These are phyloP conservation scores for Sporisorium scitamineum DNA, from an alignment of 1,284 basidiomycete species.

Conservation along the genomic window DNA sequence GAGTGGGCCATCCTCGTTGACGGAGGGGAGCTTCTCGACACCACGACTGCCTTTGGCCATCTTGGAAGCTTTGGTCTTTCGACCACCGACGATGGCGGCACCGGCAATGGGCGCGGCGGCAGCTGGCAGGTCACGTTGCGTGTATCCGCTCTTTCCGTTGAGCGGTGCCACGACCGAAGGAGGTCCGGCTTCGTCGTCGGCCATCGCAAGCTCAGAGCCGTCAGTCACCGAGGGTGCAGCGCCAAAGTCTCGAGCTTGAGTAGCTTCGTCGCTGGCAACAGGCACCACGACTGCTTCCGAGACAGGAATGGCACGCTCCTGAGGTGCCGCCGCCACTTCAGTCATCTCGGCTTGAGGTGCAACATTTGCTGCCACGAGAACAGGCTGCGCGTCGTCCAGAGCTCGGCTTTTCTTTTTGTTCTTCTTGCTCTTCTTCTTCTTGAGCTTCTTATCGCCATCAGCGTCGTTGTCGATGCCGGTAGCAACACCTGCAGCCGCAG, in stretches of 20 bases:
- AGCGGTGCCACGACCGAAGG: constrained; percentile 17
- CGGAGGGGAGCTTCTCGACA: constrained; percentile 37
- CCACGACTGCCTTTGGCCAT: constrained; percentile 29
- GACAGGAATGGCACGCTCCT: neutral
- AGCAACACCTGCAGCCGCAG: constrained; percentile 25
- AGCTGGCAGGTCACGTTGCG: constrained; percentile 33
- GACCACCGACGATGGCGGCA: constrained; percentile 4
- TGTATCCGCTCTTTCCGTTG: constrained; percentile 34
- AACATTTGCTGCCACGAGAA: constrained; percentile 6
- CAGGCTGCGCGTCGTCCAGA: constrained; percentile 11
- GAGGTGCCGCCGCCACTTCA: neutral
- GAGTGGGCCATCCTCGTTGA: constrained; percentile 30
- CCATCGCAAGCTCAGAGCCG: constrained; percentile 20
- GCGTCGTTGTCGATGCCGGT: constrained; percentile 3
- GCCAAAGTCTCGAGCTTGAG: constrained; percentile 31
- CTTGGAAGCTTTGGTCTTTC: constrained; percentile 22
- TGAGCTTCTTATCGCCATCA: constrained; percentile 18
- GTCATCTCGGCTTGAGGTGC: constrained; percentile 5
- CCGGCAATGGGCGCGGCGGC: constrained; percentile 17
- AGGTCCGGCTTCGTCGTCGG: constrained; percentile 27
- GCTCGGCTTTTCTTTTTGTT: constrained; percentile 15
- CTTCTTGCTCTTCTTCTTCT: constrained; percentile 30
- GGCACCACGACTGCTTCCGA: constrained; percentile 14
- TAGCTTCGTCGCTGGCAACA: neutral
- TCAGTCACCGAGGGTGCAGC: constrained; percentile 18